Evolutionary conservation across 805 yeast species (phyloP).

Genomic region (Metschnikowia henanensis): DNA sequence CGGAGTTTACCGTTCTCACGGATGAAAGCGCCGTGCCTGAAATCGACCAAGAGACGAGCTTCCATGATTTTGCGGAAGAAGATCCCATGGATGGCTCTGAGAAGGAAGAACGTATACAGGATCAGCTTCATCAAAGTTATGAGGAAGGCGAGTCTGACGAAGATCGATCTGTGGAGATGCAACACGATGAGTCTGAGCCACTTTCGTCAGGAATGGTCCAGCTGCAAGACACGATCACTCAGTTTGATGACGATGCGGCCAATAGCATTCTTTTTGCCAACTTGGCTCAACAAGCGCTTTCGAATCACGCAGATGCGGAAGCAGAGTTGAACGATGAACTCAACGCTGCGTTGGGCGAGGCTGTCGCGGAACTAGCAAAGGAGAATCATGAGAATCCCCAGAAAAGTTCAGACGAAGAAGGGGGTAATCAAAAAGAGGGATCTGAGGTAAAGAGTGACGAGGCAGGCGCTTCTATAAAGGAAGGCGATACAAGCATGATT

Average conservation of each 20-base stretch:
- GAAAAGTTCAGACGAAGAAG: not conserved
- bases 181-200: not conserved
- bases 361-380: not conserved
- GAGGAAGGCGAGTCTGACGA: not conserved
- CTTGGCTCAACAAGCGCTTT: slow-evolving; percentile 2
- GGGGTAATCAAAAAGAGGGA: too few relatives aligned
- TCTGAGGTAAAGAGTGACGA: too few relatives aligned
- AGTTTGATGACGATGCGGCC: not conserved
- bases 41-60: not conserved
- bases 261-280: not conserved
- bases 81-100: not conserved
- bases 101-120: not conserved
- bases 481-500: too few relatives aligned
- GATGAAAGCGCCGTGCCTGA: not conserved
- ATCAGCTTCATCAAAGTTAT: not conserved
- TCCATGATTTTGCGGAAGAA: slow-evolving; percentile 1
- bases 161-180: too few relatives aligned
- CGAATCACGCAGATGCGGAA: not conserved
- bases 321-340: not conserved
- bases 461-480: too few relatives aligned
- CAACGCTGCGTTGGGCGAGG: not conserved
- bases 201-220: not conserved
- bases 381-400: not conserved
- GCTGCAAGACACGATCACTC: not conserved
- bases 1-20: not conserved